A percentile compares a stretch with the other conserved stretches of the same genome.
Evolutionary conservation across 495 filamentous ascomycete species (phyloP).

Genomic region (Xylaria telfairii): DNA sequence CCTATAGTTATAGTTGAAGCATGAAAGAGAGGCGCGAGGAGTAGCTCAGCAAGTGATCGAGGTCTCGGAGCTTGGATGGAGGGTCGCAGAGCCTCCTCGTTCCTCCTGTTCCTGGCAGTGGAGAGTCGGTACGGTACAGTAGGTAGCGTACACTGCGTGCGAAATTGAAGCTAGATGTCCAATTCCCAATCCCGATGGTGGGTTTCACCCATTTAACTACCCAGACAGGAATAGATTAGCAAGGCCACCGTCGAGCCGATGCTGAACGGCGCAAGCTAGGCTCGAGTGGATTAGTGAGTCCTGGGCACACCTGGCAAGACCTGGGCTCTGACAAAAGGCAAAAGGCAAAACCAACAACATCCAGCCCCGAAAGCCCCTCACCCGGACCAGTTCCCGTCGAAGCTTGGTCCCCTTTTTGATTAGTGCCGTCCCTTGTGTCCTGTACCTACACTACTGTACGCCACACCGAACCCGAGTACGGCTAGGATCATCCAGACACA

Average conservation of each 20-base stretch:
- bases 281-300: slow-evolving; percentile 2
- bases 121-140: background rate
- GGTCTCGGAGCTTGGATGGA: background rate
- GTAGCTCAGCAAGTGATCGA: background rate
- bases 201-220: slow-evolving; percentile 18
- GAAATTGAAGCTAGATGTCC: slow-evolving; percentile 28
- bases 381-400: background rate
- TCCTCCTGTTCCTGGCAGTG: background rate
- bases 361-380: slow-evolving; percentile 13
- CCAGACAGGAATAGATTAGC: slow-evolving; percentile 16
- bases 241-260: slow-evolving; percentile 12
- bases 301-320: background rate
- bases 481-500: background rate
- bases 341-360: slow-evolving; percentile 13
- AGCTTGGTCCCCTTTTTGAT: background rate
- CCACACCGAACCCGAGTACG: background rate
- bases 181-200: slow-evolving; percentile 25
- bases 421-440: background rate
- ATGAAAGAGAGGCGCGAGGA: background rate
- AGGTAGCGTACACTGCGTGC: background rate
- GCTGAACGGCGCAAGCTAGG: slow-evolving; percentile 17
- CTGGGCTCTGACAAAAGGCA: background rate
- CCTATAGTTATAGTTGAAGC: slow-evolving; percentile 27
- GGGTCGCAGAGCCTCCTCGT: slow-evolving; percentile 1
- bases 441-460: background rate